Conservation (phyloP, 371 early-diverging fungal species). For the Mucor ambiguus region DNA sequence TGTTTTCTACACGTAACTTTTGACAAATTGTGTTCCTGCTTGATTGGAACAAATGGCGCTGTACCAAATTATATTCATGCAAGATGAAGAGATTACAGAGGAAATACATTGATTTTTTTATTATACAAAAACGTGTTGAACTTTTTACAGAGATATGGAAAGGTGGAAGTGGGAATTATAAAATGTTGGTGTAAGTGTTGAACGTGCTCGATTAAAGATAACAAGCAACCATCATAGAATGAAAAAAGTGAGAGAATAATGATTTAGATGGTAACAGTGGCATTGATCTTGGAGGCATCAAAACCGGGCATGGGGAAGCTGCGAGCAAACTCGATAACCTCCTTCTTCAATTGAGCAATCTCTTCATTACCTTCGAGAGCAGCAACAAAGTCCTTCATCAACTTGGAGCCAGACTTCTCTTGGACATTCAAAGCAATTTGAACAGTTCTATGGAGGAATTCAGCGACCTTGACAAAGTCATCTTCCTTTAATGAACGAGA, state of each 20-base stretch:
- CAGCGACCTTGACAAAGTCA: slow-evolving; percentile 90
- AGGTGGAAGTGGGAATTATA: slow-evolving; percentile 9
- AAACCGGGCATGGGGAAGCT: slow-evolving; percentile 92
- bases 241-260: background rate
- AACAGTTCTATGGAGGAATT: slow-evolving; percentile 87
- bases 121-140: slow-evolving; percentile 36
- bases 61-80: too few relatives aligned
- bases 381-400: slow-evolving; percentile 95
- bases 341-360: slow-evolving; percentile 77
- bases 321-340: slow-evolving; percentile 91
- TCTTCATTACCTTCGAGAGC: slow-evolving; percentile 63
- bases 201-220: slow-evolving; percentile 13
- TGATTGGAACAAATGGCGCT: too few relatives aligned
- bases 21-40: too few relatives aligned
- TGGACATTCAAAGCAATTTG: slow-evolving; percentile 85
- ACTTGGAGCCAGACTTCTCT: slow-evolving; percentile 81
- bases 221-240: slow-evolving; percentile 15
- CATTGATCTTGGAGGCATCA: slow-evolving; percentile 48
- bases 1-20: too few relatives aligned
- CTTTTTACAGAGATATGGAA: slow-evolving; percentile 21
- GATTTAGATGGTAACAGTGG: slow-evolving; percentile 49
- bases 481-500: slow-evolving; percentile 87
- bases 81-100: background rate
- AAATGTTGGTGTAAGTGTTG: slow-evolving; percentile 25
- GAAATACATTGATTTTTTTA: slow-evolving; percentile 11